Percentiles rank a stretch among this genome's conserved stretches.
These are phyloP conservation scores for Penicillium sp. DNA, from an alignment of 2,329 filamentous ascomycete genomes.

Conservation along the genomic window DNA sequence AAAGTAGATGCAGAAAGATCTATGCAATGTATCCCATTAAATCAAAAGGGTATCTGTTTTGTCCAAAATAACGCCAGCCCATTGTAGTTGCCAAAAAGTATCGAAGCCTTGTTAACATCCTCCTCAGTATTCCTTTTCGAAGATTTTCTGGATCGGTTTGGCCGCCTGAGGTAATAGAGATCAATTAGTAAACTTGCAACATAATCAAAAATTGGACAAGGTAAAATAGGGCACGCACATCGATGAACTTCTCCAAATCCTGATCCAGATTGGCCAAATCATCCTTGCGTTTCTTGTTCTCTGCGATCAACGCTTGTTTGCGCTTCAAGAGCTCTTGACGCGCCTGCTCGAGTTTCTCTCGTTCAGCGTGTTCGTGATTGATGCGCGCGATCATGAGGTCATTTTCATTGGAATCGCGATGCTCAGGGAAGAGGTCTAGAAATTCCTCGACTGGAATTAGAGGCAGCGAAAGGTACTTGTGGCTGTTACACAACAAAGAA, in stretches of 20 bases:
- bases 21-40: constrained; percentile 12
- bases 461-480: constrained; percentile 86
- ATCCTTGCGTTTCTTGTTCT: constrained; percentile 92
- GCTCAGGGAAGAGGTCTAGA: constrained; percentile 74
- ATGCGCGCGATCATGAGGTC: constrained; percentile 88
- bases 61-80: constrained; percentile 33
- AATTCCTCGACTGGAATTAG: constrained; percentile 86
- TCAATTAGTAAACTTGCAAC: constrained; percentile 18
- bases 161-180: constrained; percentile 64
- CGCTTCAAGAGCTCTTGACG: constrained; percentile 76
- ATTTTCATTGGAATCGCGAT: constrained; percentile 74
- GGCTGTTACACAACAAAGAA: constrained; percentile 43
- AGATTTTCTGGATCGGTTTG: constrained; percentile 84
- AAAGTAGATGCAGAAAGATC: not conserved
- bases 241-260: constrained; percentile 92
- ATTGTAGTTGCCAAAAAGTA: constrained; percentile 24
- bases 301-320: constrained; percentile 71
- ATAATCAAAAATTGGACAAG: not conserved
- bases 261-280: constrained; percentile 89
- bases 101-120: constrained; percentile 5
- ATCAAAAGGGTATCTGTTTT: constrained; percentile 39
- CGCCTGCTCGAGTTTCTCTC: constrained; percentile 83
- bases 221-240: constrained; percentile 60
- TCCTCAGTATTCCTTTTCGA: constrained; percentile 70
- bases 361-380: constrained; percentile 84